phyloP scores from a whole-genome alignment of 805 yeast genomes.

The Zygoascus ofunaensis region DNA sequence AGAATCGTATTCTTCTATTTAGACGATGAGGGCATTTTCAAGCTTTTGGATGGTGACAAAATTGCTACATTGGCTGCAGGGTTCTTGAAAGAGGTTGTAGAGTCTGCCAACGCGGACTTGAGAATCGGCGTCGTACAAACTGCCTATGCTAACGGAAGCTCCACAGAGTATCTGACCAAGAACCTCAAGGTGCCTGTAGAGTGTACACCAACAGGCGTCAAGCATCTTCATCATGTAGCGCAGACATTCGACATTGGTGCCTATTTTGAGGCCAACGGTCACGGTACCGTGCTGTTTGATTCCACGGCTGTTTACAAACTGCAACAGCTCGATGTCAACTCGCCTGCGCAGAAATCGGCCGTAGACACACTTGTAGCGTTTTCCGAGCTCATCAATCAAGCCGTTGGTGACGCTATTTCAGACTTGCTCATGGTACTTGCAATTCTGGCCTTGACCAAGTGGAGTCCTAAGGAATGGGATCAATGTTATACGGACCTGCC shows the following conservation, averaged over 20 bases:
- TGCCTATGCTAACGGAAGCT: conserved; percentile 93
- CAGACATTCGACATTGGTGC: conserved; percentile 79
- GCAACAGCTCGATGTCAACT: conserved; percentile 30
- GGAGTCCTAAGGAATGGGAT: conserved; percentile 68
- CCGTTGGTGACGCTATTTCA: conserved; percentile 98
- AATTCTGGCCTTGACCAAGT: conserved; percentile 45
- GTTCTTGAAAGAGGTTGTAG: conserved; percentile 43
- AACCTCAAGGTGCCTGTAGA: conserved; percentile 64
- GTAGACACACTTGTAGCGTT: conserved; percentile 49
- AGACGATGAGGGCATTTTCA: conserved; percentile 28
- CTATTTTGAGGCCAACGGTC: conserved; percentile 98
- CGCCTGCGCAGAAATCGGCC: conserved; percentile 41
- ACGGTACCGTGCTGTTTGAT: conserved; percentile 87
- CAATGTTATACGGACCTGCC: conserved; percentile 75
- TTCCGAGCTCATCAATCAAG: conserved; percentile 75
- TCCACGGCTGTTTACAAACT: conserved; percentile 36
- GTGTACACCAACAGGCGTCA: conserved; percentile 93
- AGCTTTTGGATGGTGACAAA: conserved; percentile 79
- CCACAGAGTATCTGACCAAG: conserved; percentile 61
- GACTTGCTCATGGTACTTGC: conserved; percentile 74
- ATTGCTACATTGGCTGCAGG: conserved; percentile 77
- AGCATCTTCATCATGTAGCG: conserved; percentile 91
- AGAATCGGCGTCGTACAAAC: conserved; percentile 86
- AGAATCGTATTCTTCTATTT: conserved; percentile 66
- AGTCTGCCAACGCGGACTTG: conserved; percentile 35